Conservation (phyloP, 345 rosid genomes). For the Salix udensis region DNA sequence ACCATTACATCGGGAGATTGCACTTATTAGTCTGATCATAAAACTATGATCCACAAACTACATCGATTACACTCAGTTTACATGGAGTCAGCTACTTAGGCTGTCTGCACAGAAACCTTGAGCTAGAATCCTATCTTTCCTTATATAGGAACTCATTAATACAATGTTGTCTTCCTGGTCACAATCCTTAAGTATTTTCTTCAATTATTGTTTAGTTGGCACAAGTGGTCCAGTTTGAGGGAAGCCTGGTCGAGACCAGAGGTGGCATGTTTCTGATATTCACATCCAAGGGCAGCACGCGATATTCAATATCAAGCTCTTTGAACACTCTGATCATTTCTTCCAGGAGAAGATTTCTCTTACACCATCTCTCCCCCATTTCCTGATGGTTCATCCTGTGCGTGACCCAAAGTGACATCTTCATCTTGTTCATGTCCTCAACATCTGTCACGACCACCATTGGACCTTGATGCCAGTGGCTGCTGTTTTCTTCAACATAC, state of each 20-base stretch:
- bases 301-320: constrained; percentile 37
- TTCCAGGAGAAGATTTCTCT: constrained; percentile 37
- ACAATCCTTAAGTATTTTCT: no score
- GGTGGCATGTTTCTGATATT: constrained; percentile 31
- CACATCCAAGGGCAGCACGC: constrained; percentile 41
- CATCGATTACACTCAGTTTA: no score
- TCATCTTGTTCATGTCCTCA: constrained; percentile 53
- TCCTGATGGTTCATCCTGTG: constrained; percentile 41
- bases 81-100: neutral
- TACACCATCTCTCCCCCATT: constrained; percentile 19
- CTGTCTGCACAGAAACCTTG: no score
- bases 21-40: neutral
- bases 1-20: no score
- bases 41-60: neutral
- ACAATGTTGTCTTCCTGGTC: no score
- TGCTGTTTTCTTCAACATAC: constrained; percentile 24
- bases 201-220: neutral
- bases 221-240: constrained; percentile 35
- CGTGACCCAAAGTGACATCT: constrained; percentile 12
- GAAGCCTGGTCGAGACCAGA: constrained; percentile 23
- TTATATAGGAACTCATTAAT: no score
- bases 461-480: constrained; percentile 31
- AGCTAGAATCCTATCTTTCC: no score
- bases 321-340: constrained; percentile 34
- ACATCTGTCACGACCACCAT: constrained; percentile 27